phyloP scores from a whole-genome alignment of 768 basidiomycete species.

The Rhodocollybia butyracea region DNA sequence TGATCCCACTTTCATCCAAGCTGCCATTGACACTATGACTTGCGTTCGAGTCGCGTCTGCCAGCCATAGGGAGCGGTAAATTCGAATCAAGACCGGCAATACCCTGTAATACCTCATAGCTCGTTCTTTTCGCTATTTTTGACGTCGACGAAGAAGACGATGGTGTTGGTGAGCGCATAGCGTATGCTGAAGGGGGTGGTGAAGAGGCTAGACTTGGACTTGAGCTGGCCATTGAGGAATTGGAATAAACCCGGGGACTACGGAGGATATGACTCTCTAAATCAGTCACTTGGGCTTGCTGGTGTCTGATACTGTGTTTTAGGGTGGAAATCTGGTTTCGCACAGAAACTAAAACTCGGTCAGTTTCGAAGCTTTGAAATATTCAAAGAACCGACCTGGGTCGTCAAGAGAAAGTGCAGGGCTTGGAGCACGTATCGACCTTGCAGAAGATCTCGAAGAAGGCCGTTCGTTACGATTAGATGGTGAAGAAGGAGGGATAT shows the following conservation, averaged over 20 bases:
- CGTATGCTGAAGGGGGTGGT: constrained; percentile 33
- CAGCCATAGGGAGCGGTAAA: constrained; percentile 55
- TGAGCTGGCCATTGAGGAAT: constrained; percentile 31
- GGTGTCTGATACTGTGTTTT: constrained; percentile 80
- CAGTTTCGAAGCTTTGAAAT: constrained; percentile 18
- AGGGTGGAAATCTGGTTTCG: constrained; percentile 78
- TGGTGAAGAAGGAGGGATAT: constrained; percentile 9
- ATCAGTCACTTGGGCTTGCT: constrained; percentile 72
- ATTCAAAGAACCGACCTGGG: constrained; percentile 48
- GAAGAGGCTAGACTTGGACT: constrained; percentile 25
- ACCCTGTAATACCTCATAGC: constrained; percentile 66
- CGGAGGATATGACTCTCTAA: constrained; percentile 69
- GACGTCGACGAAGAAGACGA: constrained; percentile 31
- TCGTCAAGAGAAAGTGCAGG: constrained; percentile 59
- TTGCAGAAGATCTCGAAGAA: constrained; percentile 46
- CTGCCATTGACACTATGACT: constrained; percentile 19
- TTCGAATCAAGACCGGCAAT: constrained; percentile 76
- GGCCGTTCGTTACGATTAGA: constrained; percentile 22
- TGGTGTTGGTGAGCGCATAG: constrained; percentile 14
- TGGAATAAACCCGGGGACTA: constrained; percentile 60
- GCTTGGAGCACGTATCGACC: constrained; percentile 51
- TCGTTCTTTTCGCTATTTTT: constrained; percentile 60
- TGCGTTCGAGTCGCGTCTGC: constrained; percentile 43
- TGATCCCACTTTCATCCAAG: constrained; percentile 53
- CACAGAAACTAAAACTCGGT: constrained; percentile 53